Conservation (phyloP, 108 stramenopile species). For the Conticribra guillardii region DNA sequence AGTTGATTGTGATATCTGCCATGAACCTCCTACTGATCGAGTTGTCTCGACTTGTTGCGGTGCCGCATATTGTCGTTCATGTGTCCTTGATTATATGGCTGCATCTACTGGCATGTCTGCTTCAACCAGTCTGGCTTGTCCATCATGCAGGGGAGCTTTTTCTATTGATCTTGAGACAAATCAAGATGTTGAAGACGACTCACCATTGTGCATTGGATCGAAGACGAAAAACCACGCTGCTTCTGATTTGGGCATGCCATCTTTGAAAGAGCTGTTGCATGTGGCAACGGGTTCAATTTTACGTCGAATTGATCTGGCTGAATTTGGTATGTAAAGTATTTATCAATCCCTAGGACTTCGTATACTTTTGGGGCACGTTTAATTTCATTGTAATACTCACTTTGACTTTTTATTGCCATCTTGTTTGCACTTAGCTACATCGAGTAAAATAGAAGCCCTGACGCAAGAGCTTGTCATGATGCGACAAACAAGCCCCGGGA, state of each 20-base stretch:
- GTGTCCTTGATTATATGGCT: conserved; percentile 84
- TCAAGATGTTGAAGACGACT: conserved; percentile 67
- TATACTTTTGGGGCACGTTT: no score
- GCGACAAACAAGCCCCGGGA: conserved; percentile 87
- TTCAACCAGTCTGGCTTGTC: conserved; percentile 59
- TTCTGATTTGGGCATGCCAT: conserved; percentile 51
- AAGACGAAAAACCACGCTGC: conserved; percentile 13
- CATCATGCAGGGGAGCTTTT: conserved; percentile 79
- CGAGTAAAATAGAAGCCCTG: conserved; percentile 96
- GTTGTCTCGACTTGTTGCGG: conserved; percentile 82
- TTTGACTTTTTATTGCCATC: background rate
- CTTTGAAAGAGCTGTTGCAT: conserved; percentile 80
- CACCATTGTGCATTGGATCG: conserved; percentile 32
- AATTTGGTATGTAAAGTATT: conserved; percentile 64
- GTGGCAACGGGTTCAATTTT: conserved; percentile 85
- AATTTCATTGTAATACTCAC: no score
- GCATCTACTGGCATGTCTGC: conserved; percentile 48
- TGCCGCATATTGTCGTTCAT: conserved; percentile 77
- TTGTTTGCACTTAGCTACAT: conserved; percentile 59
- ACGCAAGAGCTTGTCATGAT: conserved; percentile 90
- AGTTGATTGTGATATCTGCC: conserved; percentile 79
- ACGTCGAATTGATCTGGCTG: conserved; percentile 89
- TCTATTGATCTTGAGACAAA: conserved; percentile 79
- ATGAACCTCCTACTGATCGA: conserved; percentile 78
- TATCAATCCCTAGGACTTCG: no score